A percentile compares a stretch with the other conserved stretches of the same genome.
These are phyloP conservation scores for Pichia sp. DNA, from an alignment of 1,139 yeast genomes.

Conservation along the genomic window DNA sequence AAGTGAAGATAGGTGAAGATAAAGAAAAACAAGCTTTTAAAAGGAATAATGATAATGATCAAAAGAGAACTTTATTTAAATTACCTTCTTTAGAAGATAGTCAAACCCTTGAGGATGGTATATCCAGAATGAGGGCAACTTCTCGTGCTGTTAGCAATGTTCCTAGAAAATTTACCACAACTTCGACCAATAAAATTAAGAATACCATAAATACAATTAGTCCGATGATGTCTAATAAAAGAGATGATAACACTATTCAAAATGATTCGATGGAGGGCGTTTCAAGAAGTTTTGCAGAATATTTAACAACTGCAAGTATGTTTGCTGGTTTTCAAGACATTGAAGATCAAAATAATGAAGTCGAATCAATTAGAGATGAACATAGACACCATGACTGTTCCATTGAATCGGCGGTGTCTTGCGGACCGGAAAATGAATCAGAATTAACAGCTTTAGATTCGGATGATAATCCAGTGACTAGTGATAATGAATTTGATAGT, in stretches of 20 bases:
- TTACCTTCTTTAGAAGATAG: not conserved
- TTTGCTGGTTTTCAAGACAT: conserved; percentile 41
- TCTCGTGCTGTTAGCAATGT: not conserved
- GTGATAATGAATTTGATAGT: not conserved
- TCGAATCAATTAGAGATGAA: conserved; percentile 9
- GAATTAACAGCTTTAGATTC: not conserved
- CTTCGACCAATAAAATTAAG: not conserved
- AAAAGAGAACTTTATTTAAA: not conserved
- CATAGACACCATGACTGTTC: not conserved
- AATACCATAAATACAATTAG: not conserved
- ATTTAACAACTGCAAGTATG: conserved; percentile 47
- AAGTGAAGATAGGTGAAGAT: too few species aligned
- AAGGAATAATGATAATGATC: not conserved
- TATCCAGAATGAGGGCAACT: not conserved
- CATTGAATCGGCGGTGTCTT: not conserved
- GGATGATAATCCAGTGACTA: not conserved
- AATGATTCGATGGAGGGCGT: conserved; percentile 26
- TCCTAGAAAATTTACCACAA: not conserved
- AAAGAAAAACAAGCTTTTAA: too few species aligned
- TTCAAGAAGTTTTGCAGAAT: conserved; percentile 43
- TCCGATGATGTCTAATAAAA: not conserved
- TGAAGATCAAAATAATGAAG: conserved; percentile 22
- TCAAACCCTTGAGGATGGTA: not conserved
- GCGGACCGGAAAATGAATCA: not conserved
- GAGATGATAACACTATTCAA: not conserved